Conservation (phyloP, 176 grass and related monocot species). For the Cenchrus fungigraminus region DNA sequence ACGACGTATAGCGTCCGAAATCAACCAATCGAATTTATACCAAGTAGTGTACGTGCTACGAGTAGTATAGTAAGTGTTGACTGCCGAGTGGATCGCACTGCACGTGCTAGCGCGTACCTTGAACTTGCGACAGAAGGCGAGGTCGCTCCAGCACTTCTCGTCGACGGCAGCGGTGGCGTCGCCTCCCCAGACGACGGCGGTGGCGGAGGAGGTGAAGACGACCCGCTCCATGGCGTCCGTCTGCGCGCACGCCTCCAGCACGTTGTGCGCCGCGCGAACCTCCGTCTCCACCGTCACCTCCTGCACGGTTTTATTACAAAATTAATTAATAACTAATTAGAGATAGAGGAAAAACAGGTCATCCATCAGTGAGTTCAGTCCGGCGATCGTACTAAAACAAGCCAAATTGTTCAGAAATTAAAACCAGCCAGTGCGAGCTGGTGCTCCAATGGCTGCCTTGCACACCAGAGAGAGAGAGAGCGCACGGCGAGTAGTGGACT, state of each 20-base stretch:
- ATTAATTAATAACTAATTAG: no score
- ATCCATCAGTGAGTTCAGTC: no score
- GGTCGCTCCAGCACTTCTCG: conserved; percentile 92
- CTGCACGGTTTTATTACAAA: conserved; percentile 30
- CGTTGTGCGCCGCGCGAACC: conserved; percentile 91
- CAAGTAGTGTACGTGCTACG: background rate
- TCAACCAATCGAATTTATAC: background rate
- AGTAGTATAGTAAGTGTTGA: background rate
- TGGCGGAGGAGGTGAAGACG: conserved; percentile 94
- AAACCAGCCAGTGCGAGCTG: background rate
- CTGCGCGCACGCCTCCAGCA: conserved; percentile 92
- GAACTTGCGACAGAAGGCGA: conserved; percentile 66
- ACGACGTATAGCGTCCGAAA: background rate
- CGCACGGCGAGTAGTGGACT: background rate
- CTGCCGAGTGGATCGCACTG: background rate
- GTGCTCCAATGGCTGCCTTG: background rate
- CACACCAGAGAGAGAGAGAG: background rate
- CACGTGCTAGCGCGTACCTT: conserved; percentile 54
- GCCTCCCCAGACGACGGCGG: conserved; percentile 79
- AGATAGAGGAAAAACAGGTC: no score
- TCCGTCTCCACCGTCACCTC: conserved; percentile 72
- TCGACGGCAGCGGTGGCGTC: conserved; percentile 36
- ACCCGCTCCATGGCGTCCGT: conserved; percentile 73
- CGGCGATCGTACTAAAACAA: no score
- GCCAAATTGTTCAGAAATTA: background rate